Evolutionary conservation across 192 early-diverging fungal genomes (phyloP).

Genomic region (Coemansia guatemalensis): DNA sequence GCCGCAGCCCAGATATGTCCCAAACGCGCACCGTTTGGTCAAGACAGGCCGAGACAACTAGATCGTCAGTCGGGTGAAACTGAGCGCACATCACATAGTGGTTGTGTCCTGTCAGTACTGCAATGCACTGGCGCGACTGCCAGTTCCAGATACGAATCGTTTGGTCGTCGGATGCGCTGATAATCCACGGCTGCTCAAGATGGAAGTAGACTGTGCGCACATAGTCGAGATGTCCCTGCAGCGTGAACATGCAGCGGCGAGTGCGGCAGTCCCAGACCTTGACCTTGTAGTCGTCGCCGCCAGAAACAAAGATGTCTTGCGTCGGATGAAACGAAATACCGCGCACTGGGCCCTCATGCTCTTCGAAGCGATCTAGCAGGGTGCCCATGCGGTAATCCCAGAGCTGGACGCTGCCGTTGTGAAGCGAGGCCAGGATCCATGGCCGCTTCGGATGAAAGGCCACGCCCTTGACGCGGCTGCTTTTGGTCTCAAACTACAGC

Average conservation of each 20-base stretch:
- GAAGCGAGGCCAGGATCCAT: conserved; percentile 96
- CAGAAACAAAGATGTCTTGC: conserved; percentile 96
- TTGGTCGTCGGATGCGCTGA: conserved; percentile 95
- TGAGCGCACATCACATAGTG: conserved; percentile 99
- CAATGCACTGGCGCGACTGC: conserved; percentile 98
- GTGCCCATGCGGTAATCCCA: conserved; percentile 99
- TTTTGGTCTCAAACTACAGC: conserved; percentile 96
- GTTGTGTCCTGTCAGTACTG: conserved; percentile 96
- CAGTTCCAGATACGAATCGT: conserved; percentile 99
- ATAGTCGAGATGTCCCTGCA: conserved; percentile 98
- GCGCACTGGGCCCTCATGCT: conserved; percentile 98
- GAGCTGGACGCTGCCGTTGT: conserved; percentile 96
- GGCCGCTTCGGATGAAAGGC: conserved; percentile 97
- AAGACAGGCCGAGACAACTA: conserved; percentile 93
- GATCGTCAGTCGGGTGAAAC: conserved; percentile 98
- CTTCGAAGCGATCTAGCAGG: conserved; percentile 95
- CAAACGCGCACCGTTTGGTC: conserved; percentile 99
- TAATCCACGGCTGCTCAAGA: conserved; percentile 97
- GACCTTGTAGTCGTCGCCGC: conserved; percentile 99
- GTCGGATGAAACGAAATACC: conserved; percentile 95
- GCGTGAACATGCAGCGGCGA: conserved; percentile 91
- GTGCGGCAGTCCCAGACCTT: conserved; percentile 99
- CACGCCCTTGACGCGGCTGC: conserved; percentile 95
- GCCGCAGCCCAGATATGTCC: conserved; percentile 90
- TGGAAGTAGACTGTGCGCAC: conserved; percentile 97